A percentile compares a stretch with the other conserved stretches of the same genome.
Conservation (phyloP, 2,329 filamentous ascomycete genomes). For the Escovopsis weberi region DNA sequence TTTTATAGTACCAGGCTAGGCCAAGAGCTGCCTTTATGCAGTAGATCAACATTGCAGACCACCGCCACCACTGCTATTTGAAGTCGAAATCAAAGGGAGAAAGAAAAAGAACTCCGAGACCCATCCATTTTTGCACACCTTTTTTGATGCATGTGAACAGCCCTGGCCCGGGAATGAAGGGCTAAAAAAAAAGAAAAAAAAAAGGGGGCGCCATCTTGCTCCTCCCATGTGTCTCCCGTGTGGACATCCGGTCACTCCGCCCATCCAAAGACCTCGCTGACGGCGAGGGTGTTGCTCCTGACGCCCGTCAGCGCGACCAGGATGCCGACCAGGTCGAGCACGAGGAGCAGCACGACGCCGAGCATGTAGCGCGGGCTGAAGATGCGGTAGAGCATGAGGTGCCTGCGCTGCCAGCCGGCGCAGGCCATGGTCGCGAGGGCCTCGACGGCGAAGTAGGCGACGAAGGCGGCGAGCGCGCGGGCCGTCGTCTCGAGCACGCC, state of each 20-base stretch:
- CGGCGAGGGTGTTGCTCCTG: slow-evolving; percentile 60
- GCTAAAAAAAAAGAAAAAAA: too few species aligned
- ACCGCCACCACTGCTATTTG: too few species aligned
- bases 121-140: too few species aligned
- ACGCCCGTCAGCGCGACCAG: slow-evolving; percentile 59
- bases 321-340: slow-evolving; percentile 64
- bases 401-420: slow-evolving; percentile 73
- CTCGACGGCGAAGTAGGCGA: slow-evolving; percentile 71
- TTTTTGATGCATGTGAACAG: too few species aligned
- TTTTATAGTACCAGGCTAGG: too few species aligned
- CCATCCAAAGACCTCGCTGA: slow-evolving; percentile 84
- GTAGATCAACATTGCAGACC: too few species aligned
- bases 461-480: slow-evolving; percentile 57
- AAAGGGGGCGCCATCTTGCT: too few species aligned
- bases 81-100: too few species aligned
- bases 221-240: too few species aligned
- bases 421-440: slow-evolving; percentile 78
- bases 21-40: too few species aligned
- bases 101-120: too few species aligned
- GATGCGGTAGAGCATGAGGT: slow-evolving; percentile 93
- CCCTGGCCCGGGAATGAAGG: too few species aligned
- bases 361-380: slow-evolving; percentile 88
- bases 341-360: slow-evolving; percentile 53
- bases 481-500: slow-evolving; percentile 56
- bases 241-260: slow-evolving; percentile 25